Evolutionary conservation across 495 filamentous ascomycete genomes (phyloP).

Genomic region (Xylaria flabelliformis): DNA sequence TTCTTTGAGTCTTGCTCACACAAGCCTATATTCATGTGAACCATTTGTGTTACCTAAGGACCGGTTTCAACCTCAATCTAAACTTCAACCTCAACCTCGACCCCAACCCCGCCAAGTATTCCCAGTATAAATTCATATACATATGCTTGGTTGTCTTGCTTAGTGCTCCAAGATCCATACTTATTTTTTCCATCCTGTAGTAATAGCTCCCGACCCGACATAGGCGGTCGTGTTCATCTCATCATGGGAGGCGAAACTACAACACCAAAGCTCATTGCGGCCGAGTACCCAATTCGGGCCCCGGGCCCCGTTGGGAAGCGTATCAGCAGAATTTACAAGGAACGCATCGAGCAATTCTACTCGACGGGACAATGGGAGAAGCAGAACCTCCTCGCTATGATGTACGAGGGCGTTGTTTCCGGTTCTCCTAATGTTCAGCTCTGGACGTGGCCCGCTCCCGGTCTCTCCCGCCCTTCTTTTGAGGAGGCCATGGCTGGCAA

Average conservation of each 20-base stretch:
- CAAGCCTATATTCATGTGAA: not conserved
- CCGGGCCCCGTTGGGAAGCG: conserved; percentile 72
- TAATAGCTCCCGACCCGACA: not conserved
- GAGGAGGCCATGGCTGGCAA: conserved; percentile 81
- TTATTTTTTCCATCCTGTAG: conserved; percentile 17
- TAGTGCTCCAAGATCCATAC: conserved; percentile 1
- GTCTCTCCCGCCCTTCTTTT: conserved; percentile 83
- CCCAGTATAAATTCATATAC: not conserved
- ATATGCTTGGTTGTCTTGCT: not conserved
- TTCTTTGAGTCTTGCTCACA: conserved; percentile 1
- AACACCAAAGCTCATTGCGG: conserved; percentile 39
- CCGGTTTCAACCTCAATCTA: not conserved
- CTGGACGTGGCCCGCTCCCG: conserved; percentile 82
- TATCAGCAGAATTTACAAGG: conserved; percentile 85
- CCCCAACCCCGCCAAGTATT: not conserved
- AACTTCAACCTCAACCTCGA: not conserved
- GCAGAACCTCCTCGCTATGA: conserved; percentile 78
- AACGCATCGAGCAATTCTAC: conserved; percentile 83
- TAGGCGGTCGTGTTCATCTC: conserved; percentile 18
- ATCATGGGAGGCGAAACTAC: conserved; percentile 51
- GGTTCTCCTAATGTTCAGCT: conserved; percentile 82
- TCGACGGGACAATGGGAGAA: conserved; percentile 78
- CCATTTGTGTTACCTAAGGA: not conserved
- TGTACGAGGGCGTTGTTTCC: conserved; percentile 74
- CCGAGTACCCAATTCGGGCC: conserved; percentile 55